Conservation (phyloP, 805 yeast species). For the Ogataea degrootiae region DNA sequence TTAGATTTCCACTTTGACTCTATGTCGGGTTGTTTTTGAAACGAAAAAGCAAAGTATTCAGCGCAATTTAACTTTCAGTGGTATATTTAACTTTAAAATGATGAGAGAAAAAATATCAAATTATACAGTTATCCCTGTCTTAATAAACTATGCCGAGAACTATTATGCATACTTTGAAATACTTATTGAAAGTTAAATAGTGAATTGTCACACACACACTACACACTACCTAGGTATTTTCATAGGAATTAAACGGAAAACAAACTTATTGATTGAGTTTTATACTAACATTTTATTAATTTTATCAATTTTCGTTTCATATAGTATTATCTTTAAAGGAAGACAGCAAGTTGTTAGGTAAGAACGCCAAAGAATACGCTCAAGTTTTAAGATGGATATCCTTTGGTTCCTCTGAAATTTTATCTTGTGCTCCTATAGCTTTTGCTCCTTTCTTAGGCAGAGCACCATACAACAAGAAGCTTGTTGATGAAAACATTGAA, state of each 20-base stretch:
- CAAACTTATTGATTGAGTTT: background rate
- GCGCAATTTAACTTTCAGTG: background rate
- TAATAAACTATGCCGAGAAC: constrained; percentile 70
- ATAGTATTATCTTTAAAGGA: constrained; percentile 46
- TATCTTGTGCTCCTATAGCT: constrained; percentile 41
- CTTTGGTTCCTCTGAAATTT: constrained; percentile 63
- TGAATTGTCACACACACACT: no score
- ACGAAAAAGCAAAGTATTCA: background rate
- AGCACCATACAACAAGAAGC: constrained; percentile 74
- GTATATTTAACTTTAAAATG: constrained; percentile 31
- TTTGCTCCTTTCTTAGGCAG: constrained; percentile 61
- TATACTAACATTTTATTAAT: constrained; percentile 22
- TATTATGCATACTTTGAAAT: constrained; percentile 42
- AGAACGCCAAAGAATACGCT: constrained; percentile 58
- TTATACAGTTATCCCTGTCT: constrained; percentile 84
- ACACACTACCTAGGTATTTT: no score
- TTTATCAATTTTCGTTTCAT: constrained; percentile 7
- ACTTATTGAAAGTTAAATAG: background rate
- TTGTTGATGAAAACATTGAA: constrained; percentile 29
- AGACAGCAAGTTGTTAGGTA: constrained; percentile 47
- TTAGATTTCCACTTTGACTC: background rate
- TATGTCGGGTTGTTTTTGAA: background rate
- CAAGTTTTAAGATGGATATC: constrained; percentile 74
- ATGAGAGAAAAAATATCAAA: constrained; percentile 48
- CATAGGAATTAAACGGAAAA: background rate